A percentile compares a stretch with the other conserved stretches of the same genome.
These are phyloP conservation scores for Albizia julibrissin DNA, from an alignment of 306 rosid species.

Conservation along the genomic window DNA sequence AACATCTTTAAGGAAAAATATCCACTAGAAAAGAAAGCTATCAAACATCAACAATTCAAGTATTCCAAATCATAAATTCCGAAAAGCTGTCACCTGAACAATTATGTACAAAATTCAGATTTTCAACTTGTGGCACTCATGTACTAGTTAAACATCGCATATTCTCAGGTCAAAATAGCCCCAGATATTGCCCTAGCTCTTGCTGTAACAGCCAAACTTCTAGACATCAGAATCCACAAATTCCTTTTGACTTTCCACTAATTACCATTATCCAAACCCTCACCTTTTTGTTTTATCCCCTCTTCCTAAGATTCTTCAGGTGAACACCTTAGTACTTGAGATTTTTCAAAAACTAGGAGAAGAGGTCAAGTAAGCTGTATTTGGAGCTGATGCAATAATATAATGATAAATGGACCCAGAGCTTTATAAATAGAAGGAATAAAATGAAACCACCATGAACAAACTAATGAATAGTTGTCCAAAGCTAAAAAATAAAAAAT, in stretches of 20 bases:
- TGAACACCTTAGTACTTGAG: neutral
- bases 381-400: neutral
- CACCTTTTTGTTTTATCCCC: neutral
- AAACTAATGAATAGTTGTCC: conserved; percentile 18
- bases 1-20: conserved; percentile 53
- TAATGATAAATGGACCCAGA: conserved; percentile 15
- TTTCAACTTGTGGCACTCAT: neutral
- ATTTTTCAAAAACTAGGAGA: neutral
- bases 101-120: neutral
- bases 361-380: neutral
- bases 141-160: neutral
- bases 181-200: neutral
- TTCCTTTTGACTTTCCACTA: neutral
- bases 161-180: neutral
- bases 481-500: too few species aligned
- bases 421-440: conserved; percentile 19
- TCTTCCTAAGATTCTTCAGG: too few species aligned
- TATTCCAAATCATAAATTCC: conserved; percentile 29
- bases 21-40: conserved; percentile 12
- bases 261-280: conserved; percentile 3
- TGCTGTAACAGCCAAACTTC: neutral
- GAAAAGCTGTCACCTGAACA: conserved; percentile 23
- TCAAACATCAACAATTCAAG: conserved; percentile 29
- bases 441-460: conserved; percentile 12
- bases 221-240: neutral